phyloP scores from a whole-genome alignment of 2,329 filamentous ascomycete species.

The Hymenoscyphus repandus region DNA sequence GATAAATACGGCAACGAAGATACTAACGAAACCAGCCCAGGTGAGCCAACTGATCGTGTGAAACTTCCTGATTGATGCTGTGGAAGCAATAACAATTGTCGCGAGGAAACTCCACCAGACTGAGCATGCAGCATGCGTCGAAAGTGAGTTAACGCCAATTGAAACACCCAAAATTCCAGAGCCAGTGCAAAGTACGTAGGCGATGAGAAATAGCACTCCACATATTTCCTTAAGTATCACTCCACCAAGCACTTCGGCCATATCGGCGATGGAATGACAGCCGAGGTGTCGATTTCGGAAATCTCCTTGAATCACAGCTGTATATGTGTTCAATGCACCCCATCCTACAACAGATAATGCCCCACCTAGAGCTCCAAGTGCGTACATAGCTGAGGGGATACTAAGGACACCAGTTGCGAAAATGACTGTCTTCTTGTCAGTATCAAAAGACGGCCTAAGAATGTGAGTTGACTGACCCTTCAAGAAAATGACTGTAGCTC shows the following conservation, averaged over 20 bases:
- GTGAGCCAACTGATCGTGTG: slow-evolving; percentile 57
- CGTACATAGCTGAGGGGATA: slow-evolving; percentile 39
- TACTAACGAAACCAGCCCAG: slow-evolving; percentile 53
- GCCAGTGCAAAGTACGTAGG: slow-evolving; percentile 50
- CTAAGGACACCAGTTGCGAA: slow-evolving; percentile 40
- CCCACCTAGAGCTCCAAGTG: slow-evolving; percentile 39
- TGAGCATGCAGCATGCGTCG: slow-evolving; percentile 52
- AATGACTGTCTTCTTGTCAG: slow-evolving; percentile 15
- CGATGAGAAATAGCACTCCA: slow-evolving; percentile 51
- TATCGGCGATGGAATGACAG: slow-evolving; percentile 51
- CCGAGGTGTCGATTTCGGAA: slow-evolving; percentile 46
- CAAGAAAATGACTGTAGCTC: slow-evolving; percentile 43
- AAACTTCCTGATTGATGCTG: slow-evolving; percentile 52
- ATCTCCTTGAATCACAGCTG: slow-evolving; percentile 43
- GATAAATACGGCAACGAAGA: slow-evolving; percentile 54
- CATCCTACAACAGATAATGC: slow-evolving; percentile 40
- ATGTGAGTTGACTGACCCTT: slow-evolving; percentile 26
- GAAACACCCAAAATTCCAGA: slow-evolving; percentile 56
- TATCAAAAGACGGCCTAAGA: neutral
- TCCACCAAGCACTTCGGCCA: slow-evolving; percentile 53
- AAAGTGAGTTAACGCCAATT: slow-evolving; percentile 54
- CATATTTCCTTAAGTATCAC: slow-evolving; percentile 45
- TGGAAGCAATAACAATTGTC: slow-evolving; percentile 42
- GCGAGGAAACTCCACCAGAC: slow-evolving; percentile 52
- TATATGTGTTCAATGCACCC: slow-evolving; percentile 34